Evolutionary conservation across 108 stramenopile species (phyloP), one percentile per base, ranked within the genome.

Genomic region (Thalassiosira profunda): DNA sequence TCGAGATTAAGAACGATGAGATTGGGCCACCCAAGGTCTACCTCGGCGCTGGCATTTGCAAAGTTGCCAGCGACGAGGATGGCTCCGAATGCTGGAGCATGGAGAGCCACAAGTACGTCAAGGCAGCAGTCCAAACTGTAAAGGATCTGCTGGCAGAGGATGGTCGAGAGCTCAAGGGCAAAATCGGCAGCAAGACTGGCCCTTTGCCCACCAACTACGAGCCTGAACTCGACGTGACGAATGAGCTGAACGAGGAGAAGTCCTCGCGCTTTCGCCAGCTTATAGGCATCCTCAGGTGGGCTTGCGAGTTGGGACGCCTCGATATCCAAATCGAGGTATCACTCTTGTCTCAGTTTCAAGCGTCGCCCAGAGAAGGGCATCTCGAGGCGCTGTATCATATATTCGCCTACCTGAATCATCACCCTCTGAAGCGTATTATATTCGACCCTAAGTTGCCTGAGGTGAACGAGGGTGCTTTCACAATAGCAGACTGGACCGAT

Each of bases 281-380:
- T 10, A 79, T 85, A 36, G 76, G 84, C 0, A 60, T 81, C 2
- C 44, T 78, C 1, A 57, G 72, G 14, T 85, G 84, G 84, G 67
- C 72, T 8, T 48, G 73, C 7, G 76, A 85, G 51, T 24, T 81
- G 3, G 84, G 84, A 0, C 29, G 80, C 2, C 18, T 74, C 0
- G 84, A 85, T 29, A 74, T 84, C 34, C 5, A 67, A 31, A 15
- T 54, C 1, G 83, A 84, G 20, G 75, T 81, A 0, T 60, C 74
- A 41, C 41, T 72, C 9, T 26, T 74, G 48, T 61, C 70, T 0
- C 54, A 47, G 28, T 68, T 42, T 23, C 63, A 55, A 2, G 74
- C 63, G 43, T 18, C 21, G 8, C 71, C 63, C 1, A 60, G 71
- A 15, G 24, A 46, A 30, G 64, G 64, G 12, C 64, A 66, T 28